Conservation (phyloP, 2,329 filamentous ascomycete species). For the Truncatella angustata region DNA sequence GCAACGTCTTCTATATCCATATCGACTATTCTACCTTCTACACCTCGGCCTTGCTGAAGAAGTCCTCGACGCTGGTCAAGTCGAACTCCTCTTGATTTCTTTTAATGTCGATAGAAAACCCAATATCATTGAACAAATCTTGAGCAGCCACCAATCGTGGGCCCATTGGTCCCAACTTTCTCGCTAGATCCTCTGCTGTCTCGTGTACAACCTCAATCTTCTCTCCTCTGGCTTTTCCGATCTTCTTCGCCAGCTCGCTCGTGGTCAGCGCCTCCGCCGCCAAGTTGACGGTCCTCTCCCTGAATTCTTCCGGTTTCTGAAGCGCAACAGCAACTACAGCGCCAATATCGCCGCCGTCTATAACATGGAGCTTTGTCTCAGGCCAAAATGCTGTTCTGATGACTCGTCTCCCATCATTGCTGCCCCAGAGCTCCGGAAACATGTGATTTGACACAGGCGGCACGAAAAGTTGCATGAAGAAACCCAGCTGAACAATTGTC, state of each 20-base stretch:
- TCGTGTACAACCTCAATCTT: slow-evolving; percentile 3
- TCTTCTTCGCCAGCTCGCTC: slow-evolving; percentile 2
- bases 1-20: no score
- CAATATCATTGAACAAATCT: background rate
- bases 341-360: slow-evolving; percentile 6
- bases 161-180: slow-evolving; percentile 1
- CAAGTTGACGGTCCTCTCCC: background rate
- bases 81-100: slow-evolving; percentile 1
- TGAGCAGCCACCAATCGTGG: background rate
- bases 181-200: background rate
- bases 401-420: background rate
- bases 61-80: background rate
- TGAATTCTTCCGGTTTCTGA: background rate
- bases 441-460: background rate
- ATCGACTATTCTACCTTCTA: no score
- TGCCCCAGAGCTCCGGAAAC: slow-evolving; percentile 8
- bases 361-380: background rate
- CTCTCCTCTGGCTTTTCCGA: background rate
- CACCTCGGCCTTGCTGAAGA: background rate
- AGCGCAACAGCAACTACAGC: background rate
- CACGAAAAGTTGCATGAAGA: slow-evolving; percentile 3
- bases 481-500: background rate
- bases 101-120: background rate
- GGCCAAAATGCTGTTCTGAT: background rate
- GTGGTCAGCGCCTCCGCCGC: slow-evolving; percentile 6